Evolutionary conservation across 495 filamentous ascomycete genomes (phyloP), one percentile per base, ranked within the genome.

Genomic region (Penicillium simplicissimum): DNA sequence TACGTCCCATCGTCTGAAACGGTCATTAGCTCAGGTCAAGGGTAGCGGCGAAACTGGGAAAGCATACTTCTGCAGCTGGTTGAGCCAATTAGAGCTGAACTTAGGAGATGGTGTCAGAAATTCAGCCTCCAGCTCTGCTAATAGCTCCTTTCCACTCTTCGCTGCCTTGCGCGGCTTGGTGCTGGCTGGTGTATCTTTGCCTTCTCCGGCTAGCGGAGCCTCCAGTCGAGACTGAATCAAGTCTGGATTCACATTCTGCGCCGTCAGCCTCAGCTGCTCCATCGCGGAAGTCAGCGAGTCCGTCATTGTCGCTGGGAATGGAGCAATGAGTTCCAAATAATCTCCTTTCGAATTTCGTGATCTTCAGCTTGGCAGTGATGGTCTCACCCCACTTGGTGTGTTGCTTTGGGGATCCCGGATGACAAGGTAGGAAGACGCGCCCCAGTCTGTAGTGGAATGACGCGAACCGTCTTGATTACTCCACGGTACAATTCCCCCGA

Each of bases 41-140:
- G 35, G 40, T 59, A 28, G 57, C 8, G 33, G 60, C 21, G 23
- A 23, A 17, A 17, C 49, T 17, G 31, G 34, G 53, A 54, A 28
- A 51, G 28, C 31, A 55, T 74, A 89, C 84, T 90, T 90, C 74
- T 98, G 95, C 21, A 98, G 72, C 42, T 83, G 82, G 73, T 96
- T 92, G 52, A 98, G 80, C 95, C 94, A 98, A 70, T 86, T 84
- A 2, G 82, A 74, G 43, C 87, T 89, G 74, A 98, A 97, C 2
- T 79, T 79, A 8, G 86, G 81, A 9, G 91, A 88, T 3, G 95
- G 95, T 9, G 85, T 84, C 8, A 98, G 76, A 66, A 91, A 96
- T 38, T 92, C 86, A 53, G 81, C 62, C 73, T 96, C 91, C 28
- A 97, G 82, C 36, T 89, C 82, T 40, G 80, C 75, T 61, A 88